Evolutionary conservation across 352 stramenopile genomes (phyloP).

Genomic region (Globisporangium solare): DNA sequence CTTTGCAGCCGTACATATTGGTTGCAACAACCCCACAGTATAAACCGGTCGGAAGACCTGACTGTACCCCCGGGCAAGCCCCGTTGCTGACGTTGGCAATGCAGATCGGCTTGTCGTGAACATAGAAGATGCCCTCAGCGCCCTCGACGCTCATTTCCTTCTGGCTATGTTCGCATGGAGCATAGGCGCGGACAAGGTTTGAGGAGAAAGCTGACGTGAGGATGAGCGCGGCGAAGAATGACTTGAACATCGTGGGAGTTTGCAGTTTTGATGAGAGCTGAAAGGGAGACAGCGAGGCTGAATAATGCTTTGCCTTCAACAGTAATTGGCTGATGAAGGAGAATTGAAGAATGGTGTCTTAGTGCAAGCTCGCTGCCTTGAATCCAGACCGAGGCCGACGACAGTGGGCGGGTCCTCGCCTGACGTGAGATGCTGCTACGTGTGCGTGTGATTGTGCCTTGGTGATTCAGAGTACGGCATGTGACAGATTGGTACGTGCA

Average conservation of each 20-base stretch:
- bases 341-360: neutral
- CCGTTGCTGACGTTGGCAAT: constrained; percentile 10
- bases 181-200: neutral
- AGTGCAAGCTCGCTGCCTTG: neutral
- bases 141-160: constrained; percentile 17
- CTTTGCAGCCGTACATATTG: constrained; percentile 19
- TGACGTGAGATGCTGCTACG: neutral
- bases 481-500: neutral
- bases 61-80: constrained; percentile 10
- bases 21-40: constrained; percentile 16
- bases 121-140: constrained; percentile 17
- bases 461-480: neutral
- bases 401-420: neutral
- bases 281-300: neutral
- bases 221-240: constrained; percentile 5
- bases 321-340: neutral
- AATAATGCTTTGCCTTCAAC: neutral
- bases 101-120: constrained; percentile 12
- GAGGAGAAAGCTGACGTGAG: constrained; percentile 3
- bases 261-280: neutral
- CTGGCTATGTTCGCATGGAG: constrained; percentile 2
- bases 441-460: neutral
- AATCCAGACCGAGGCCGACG: neutral
- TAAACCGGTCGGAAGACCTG: constrained; percentile 13
- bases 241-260: constrained; percentile 8